Evolutionary conservation across 2,329 filamentous ascomycete genomes (phyloP).

Genomic region (Nothophoma quercina): DNA sequence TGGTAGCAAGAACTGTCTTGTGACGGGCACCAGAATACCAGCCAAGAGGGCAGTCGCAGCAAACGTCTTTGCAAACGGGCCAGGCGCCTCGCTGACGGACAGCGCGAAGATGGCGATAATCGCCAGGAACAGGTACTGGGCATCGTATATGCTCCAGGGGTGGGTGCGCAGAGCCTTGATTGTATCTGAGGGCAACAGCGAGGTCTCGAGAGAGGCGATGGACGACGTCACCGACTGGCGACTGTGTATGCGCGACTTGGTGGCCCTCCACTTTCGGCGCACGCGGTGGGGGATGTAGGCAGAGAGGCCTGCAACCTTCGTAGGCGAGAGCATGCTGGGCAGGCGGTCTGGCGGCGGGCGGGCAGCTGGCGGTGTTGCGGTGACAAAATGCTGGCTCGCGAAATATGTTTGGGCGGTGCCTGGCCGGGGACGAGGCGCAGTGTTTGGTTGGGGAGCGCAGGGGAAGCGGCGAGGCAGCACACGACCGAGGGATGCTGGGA

Average conservation of each 20-base stretch:
- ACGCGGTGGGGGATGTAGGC: constrained; percentile 69
- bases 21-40: constrained; percentile 80
- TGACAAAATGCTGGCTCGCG: constrained; percentile 30
- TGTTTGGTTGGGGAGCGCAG: constrained; percentile 4
- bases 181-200: constrained; percentile 81
- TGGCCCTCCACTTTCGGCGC: constrained; percentile 68
- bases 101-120: constrained; percentile 82
- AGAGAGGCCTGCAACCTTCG: constrained; percentile 57
- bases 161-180: constrained; percentile 77
- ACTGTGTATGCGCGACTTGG: constrained; percentile 70
- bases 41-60: constrained; percentile 71
- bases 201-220: constrained; percentile 79
- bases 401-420: constrained; percentile 39
- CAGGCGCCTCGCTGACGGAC: constrained; percentile 78
- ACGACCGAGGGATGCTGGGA: constrained; percentile 32
- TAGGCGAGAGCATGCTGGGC: constrained; percentile 51
- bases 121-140: constrained; percentile 80
- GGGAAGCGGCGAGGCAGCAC: constrained; percentile 29
- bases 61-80: constrained; percentile 78
- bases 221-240: constrained; percentile 73
- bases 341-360: constrained; percentile 7
- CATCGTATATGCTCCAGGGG: constrained; percentile 82
- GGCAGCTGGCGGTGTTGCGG: constrained; percentile 26
- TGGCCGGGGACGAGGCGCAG: constrained; percentile 14
- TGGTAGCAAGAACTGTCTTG: constrained; percentile 89